Conservation (phyloP, 2,329 filamentous ascomycete species). For the Capronia coronata region DNA sequence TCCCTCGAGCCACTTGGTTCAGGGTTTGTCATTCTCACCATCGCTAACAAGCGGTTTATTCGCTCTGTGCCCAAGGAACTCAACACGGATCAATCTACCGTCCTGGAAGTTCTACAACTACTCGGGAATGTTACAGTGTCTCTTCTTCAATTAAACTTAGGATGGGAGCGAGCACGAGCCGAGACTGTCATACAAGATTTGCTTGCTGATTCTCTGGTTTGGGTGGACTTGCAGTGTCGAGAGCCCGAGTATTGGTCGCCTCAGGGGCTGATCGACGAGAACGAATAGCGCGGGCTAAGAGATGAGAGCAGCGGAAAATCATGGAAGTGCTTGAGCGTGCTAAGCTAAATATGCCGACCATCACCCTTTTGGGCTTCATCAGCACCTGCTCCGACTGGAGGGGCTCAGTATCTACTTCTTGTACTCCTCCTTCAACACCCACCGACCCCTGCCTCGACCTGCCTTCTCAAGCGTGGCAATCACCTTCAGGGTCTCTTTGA, state of each 20-base stretch:
- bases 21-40: slow-evolving; percentile 74
- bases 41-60: slow-evolving; percentile 81
- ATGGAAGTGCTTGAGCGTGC: background rate
- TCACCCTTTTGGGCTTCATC: background rate
- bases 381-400: background rate
- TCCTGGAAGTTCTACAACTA: slow-evolving; percentile 84
- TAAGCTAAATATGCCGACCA: background rate
- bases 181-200: slow-evolving; percentile 86
- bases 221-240: slow-evolving; percentile 78
- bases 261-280: slow-evolving; percentile 40
- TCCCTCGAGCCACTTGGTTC: slow-evolving; percentile 81
- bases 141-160: slow-evolving; percentile 80
- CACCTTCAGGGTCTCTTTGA: slow-evolving; percentile 70
- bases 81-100: slow-evolving; percentile 86
- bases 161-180: slow-evolving; percentile 78
- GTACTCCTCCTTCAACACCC: slow-evolving; percentile 56
- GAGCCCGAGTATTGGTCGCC: slow-evolving; percentile 88
- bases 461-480: slow-evolving; percentile 65
- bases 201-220: slow-evolving; percentile 80
- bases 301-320: background rate
- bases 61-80: slow-evolving; percentile 90
- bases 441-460: slow-evolving; percentile 46
- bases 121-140: slow-evolving; percentile 83
- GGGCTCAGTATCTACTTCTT: slow-evolving; percentile 18
- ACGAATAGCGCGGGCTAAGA: slow-evolving; percentile 30